These are phyloP conservation scores for Fusarium acutatum DNA, from an alignment of 2,329 filamentous ascomycete genomes.

Conservation along the genomic window DNA sequence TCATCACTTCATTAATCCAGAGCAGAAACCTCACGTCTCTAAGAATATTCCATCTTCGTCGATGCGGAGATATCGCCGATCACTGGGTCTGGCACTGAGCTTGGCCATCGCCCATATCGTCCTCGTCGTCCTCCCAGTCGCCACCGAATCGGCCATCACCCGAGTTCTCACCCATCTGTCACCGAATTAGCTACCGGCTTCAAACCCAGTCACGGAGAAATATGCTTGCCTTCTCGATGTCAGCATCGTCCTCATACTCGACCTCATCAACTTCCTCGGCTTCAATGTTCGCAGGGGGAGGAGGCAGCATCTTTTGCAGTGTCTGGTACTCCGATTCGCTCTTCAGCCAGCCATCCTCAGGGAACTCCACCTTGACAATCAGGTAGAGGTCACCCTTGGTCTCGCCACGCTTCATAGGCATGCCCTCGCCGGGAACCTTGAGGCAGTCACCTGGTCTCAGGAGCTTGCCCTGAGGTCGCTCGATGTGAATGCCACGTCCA, in stretches of 20 bases:
- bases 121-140: slow-evolving; percentile 74
- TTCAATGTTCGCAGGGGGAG: slow-evolving; percentile 66
- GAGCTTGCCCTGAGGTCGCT: slow-evolving; percentile 82
- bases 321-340: slow-evolving; percentile 75
- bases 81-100: slow-evolving; percentile 80
- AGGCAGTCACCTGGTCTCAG: slow-evolving; percentile 85
- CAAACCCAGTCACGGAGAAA: not conserved
- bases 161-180: slow-evolving; percentile 74
- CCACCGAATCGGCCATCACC: slow-evolving; percentile 72
- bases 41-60: slow-evolving; percentile 11
- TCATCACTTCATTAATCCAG: slow-evolving; percentile 40
- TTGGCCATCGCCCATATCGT: slow-evolving; percentile 71
- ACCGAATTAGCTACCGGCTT: slow-evolving; percentile 16
- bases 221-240: slow-evolving; percentile 75
- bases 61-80: slow-evolving; percentile 31
- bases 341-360: slow-evolving; percentile 83
- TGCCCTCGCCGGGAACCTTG: slow-evolving; percentile 88
- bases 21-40: slow-evolving; percentile 18
- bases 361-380: slow-evolving; percentile 86
- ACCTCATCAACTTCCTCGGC: slow-evolving; percentile 87
- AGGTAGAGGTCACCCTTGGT: slow-evolving; percentile 87
- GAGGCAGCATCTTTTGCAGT: slow-evolving; percentile 79
- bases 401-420: slow-evolving; percentile 91
- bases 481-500: slow-evolving; percentile 85
- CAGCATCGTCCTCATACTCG: slow-evolving; percentile 81